Base-by-base conservation (phyloP, 257 asterid genomes). In the Solanum etuberosum region DNA sequence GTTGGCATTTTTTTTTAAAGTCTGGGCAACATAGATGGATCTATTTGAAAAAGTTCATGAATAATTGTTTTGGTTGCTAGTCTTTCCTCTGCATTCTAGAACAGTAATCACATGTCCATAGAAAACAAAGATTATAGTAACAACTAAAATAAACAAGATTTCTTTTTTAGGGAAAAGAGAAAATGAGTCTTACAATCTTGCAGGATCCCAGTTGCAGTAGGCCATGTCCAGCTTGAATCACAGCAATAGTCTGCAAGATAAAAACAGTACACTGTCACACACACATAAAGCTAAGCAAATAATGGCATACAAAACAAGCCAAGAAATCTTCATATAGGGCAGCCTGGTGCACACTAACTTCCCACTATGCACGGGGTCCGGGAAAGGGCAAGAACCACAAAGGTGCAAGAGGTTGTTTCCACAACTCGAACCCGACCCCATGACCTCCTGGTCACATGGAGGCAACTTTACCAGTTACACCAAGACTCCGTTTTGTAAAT, bases 191-290 rank as follows among this genome's bases (percentile, higher is more conserved):
- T 92, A 97, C 99, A 91, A 93, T 97, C 91, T 97, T 94, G 98
- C 98, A 97, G 59, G 99, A 97, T 83, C 99, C 99, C 40, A 97
- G 95, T 91, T 97, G 99, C 88, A 97, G 90, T 72, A 97, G 94
- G 86, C 99, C 99, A 89, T 95, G 99, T 25, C 99, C 99, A 88
- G 99, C 99, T 94, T 97, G 99, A 90, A 97, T 95, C 76, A 97
- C 99, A 89, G 99, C 99, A 89, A 97, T 97, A 82, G 99, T 97
- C 99, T 97, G 93, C 43, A 88, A 91, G 76, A 23, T 71, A 78
- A 89, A 90, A 34, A 18, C 68, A 54, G 85, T 72, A 6, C 13
- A 57, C 18, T 15, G 57, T 38, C 59, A 78, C 38, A 48, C 31
- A 27, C 8, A 23, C 31, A 31, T 0, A 42, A 2, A 40, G 21